Base-by-base conservation (phyloP, 148 eudicot species). In the Fagopyrum esculentum region DNA sequence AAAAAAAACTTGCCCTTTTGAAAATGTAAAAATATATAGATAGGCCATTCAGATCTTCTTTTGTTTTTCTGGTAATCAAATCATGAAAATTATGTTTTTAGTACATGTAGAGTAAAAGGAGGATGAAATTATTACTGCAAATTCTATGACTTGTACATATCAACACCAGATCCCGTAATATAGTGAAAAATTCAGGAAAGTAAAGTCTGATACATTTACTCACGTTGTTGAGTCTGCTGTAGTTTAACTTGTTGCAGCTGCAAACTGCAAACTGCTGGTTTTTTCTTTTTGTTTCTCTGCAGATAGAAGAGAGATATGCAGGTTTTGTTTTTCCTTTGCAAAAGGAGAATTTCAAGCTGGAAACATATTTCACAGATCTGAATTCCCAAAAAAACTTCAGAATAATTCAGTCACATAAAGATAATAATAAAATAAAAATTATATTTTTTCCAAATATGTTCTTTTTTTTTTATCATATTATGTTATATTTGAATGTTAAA, bases 201-300 rank as follows among this genome's bases (percentile, higher is more conserved):
- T 12, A 11, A 0, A 30, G 70, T 64, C 45, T 12, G n/a, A 29
- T 57, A 19, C 30, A 57, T 57, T 57, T 57, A 29, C 9, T 19
- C 63, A 6, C 8, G 61, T n/a, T 56, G 57, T 63, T 30, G 40
- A 26, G 68, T 35, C 50, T 48, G 70, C 45, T 66, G 71, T 46
- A 66, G 71, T 66, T 66, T 66, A 9, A 40, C 71, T 66, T 66
- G 71, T 66, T 66, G 71, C 47, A 66, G 71, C n/a, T 66, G 47
- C 22, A 64, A 64, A 45, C n/a, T 66, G 47, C 22, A 64, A 64
- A 64, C 45, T 35, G 47, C 47, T 66, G n/a, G 9, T 13, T 66
- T 66, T 49, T 49, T 40, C 8, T 40, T 66, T 66, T 66, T 66
- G 71, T 66, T 66, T 66, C 71, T 66, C 45, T 63, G 45, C 69